Evolutionary conservation across 2,329 filamentous ascomycete species (phyloP).

Genomic region (Tolypocladium cylindrosporum): DNA sequence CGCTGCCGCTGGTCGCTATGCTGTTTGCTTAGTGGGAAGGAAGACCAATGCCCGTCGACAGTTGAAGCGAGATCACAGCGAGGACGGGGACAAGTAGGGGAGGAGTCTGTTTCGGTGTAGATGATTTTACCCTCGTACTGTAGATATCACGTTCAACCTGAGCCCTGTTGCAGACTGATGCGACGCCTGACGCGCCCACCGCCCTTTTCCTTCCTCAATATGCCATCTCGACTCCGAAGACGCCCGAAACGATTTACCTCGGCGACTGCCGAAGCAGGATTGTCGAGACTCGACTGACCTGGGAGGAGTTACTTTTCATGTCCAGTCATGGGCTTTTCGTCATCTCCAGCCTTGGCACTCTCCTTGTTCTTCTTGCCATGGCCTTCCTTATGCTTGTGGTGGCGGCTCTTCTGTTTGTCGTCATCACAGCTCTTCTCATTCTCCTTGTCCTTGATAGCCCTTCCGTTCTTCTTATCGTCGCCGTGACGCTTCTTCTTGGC

Average conservation of each 20-base stretch:
- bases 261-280: background rate
- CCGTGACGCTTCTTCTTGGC: background rate
- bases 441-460: background rate
- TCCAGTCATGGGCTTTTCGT: background rate
- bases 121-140: slow-evolving; percentile 1
- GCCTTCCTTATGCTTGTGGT: background rate
- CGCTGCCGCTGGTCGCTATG: slow-evolving; percentile 22
- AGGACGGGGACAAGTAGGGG: background rate
- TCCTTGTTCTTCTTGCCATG: background rate
- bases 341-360: background rate
- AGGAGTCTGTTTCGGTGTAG: slow-evolving; percentile 6
- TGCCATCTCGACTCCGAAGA: background rate
- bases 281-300: background rate
- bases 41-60: background rate
- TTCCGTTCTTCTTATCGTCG: background rate
- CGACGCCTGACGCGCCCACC: background rate
- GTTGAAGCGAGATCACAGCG: background rate
- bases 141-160: background rate
- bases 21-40: slow-evolving; percentile 18
- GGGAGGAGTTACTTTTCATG: background rate
- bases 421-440: background rate
- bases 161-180: background rate
- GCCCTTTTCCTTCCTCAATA: background rate
- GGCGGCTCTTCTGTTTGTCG: background rate
- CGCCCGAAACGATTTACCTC: background rate